Conservation (phyloP, 2,329 filamentous ascomycete species). For the Alternaria triticina region DNA sequence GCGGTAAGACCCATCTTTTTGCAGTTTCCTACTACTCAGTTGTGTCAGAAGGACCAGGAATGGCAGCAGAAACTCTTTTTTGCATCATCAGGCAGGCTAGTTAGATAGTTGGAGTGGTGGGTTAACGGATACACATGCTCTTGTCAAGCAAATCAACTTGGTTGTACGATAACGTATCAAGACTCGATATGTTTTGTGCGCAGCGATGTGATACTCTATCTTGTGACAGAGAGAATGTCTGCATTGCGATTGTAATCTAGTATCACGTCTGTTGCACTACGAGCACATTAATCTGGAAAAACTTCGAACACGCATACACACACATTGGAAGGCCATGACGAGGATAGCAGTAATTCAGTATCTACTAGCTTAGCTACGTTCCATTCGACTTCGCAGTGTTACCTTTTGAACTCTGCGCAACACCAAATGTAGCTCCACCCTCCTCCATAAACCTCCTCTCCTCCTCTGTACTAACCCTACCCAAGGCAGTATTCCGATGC, state of each 20-base stretch:
- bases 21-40: too few species aligned
- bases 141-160: background rate
- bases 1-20: slow-evolving; percentile 19
- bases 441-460: slow-evolving; percentile 59
- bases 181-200: background rate
- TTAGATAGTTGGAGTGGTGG: background rate
- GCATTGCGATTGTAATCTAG: background rate
- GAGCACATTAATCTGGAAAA: background rate
- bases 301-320: background rate
- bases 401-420: slow-evolving; percentile 19
- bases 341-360: background rate
- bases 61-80: background rate
- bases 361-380: background rate
- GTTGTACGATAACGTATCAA: background rate
- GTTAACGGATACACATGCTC: background rate
- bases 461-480: slow-evolving; percentile 56
- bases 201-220: background rate
- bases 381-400: background rate
- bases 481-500: slow-evolving; percentile 61
- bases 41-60: too few species aligned
- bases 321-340: background rate
- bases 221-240: background rate
- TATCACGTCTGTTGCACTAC: background rate
- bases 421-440: slow-evolving; percentile 53
- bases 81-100: background rate